Evolutionary conservation across 441 rosid genomes (phyloP), one percentile per base, ranked within the genome.

Genomic region (Corymbia citriodora): DNA sequence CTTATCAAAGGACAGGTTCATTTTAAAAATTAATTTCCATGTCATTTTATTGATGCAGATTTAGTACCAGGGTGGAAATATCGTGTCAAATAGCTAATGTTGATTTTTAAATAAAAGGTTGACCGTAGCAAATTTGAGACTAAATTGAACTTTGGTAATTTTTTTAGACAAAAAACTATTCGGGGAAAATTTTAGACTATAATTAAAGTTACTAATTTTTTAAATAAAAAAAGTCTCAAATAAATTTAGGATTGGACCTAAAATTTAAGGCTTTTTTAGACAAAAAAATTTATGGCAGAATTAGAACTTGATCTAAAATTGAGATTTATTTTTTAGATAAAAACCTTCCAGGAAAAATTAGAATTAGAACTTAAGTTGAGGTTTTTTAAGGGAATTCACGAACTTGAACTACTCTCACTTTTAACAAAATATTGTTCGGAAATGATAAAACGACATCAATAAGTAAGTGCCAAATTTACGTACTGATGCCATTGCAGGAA

Each of bases 61-160:
- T 59, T 59, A 59, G 10, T 59, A 0, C 0, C 18, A 2, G 36
- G 3, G 1, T 5, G 8, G 5, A 72, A 18, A 9, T 2, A 2
- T 18, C 8, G 19, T 2, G 8, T 72, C 4, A 36, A 11, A 72
- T 19, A 10, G 10, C 27, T 33, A 72, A 2, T 5, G 4, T 0
- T 17, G 21, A 9, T 72, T 72, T 65, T 72, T 5, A 7, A 6
- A 72, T 8, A 12, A 36, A 72, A 8, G 21, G 21, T 33, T 33
- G 33, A 70, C 18, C 2, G 25, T 2, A 3, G 5, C 12, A 33
- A 3, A 33, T 21, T 70, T 70, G 81, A 70, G 0, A 70, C 10
- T 70, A 70, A 36, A 33, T 9, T 70, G n/a, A 59, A 59, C 14
- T 1, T 59, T 25, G 65, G 25, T 70, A 17, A 68, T 16, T 31